Conservation (phyloP, 2,329 filamentous ascomycete genomes). For the Neonectria hederae region DNA sequence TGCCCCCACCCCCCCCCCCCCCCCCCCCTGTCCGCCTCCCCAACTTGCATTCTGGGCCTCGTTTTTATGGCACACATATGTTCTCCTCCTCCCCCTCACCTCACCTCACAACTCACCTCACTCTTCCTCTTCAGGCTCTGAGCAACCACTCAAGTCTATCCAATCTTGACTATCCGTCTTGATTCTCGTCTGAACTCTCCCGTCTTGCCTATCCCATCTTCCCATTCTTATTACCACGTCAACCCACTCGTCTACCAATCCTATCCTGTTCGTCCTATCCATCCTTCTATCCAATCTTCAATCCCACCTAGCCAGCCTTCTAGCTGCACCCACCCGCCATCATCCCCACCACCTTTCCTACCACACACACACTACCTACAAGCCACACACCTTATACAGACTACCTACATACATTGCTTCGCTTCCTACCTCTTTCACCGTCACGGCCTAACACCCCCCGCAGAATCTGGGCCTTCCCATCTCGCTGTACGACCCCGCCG, state of each 20-base stretch:
- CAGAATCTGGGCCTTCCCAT: constrained; percentile 35
- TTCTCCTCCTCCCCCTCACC: constrained; percentile 32
- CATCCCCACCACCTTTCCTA: constrained; percentile 21
- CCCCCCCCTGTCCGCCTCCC: constrained; percentile 29
- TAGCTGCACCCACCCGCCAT: not conserved
- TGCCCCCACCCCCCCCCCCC: too few species aligned
- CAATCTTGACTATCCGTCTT: not conserved
- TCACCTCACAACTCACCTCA: constrained; percentile 33
- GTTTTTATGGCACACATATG: constrained; percentile 41
- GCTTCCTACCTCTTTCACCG: constrained; percentile 9
- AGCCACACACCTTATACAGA: constrained; percentile 28
- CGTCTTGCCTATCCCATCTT: constrained; percentile 9
- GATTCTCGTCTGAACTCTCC: not conserved
- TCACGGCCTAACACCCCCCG: constrained; percentile 31
- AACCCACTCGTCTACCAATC: constrained; percentile 12
- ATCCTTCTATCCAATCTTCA: not conserved
- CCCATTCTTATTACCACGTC: constrained; percentile 19
- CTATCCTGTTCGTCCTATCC: constrained; percentile 14
- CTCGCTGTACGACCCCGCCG: constrained; percentile 42
- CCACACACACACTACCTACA: constrained; percentile 17
- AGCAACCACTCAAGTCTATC: constrained; percentile 24
- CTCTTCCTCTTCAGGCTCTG: constrained; percentile 32
- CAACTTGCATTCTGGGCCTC: constrained; percentile 32
- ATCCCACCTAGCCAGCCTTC: constrained; percentile 16
- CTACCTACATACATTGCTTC: constrained; percentile 2